These are phyloP conservation scores for Neoboletus magnificus DNA, from an alignment of 768 basidiomycete species.

Conservation along the genomic window DNA sequence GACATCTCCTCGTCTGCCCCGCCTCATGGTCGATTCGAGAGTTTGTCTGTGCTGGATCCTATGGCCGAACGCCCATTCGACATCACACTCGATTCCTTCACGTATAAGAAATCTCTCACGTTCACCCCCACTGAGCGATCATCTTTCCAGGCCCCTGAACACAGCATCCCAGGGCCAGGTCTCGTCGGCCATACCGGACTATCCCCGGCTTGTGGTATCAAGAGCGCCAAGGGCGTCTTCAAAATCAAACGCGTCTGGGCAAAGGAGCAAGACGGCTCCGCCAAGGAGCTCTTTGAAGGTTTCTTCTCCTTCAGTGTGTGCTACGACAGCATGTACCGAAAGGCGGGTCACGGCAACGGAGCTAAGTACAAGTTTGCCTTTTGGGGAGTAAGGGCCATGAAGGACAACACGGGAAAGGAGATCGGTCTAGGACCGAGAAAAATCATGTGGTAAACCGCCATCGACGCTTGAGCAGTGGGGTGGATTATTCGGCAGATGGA, in stretches of 20 bases:
- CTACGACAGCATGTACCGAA: constrained; percentile 33
- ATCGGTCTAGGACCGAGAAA: constrained; percentile 32
- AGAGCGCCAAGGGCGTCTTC: constrained; percentile 32
- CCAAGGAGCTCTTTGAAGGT: constrained; percentile 40
- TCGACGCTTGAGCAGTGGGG: neutral
- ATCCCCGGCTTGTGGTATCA: constrained; percentile 31
- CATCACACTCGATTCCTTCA: constrained; percentile 25
- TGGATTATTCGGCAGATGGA: neutral
- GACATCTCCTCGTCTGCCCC: constrained; percentile 9
- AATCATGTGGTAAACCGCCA: neutral
- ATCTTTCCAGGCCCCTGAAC: constrained; percentile 25
- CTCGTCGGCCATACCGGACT: constrained; percentile 28
- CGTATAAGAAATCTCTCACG: constrained; percentile 22
- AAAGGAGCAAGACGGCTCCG: constrained; percentile 13
- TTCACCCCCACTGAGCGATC: constrained; percentile 28
- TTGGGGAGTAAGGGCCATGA: constrained; percentile 39
- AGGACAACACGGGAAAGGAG: constrained; percentile 31
- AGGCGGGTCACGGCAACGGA: constrained; percentile 36
- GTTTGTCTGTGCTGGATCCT: constrained; percentile 29
- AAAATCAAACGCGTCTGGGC: constrained; percentile 37
- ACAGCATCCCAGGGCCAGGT: constrained; percentile 23
- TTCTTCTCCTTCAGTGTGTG: constrained; percentile 35
- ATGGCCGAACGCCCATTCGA: constrained; percentile 37
- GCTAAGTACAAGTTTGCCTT: constrained; percentile 30
- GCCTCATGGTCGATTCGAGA: constrained; percentile 24